phyloP scores from a whole-genome alignment of 345 rosid genomes.

The Isatis tinctoria region DNA sequence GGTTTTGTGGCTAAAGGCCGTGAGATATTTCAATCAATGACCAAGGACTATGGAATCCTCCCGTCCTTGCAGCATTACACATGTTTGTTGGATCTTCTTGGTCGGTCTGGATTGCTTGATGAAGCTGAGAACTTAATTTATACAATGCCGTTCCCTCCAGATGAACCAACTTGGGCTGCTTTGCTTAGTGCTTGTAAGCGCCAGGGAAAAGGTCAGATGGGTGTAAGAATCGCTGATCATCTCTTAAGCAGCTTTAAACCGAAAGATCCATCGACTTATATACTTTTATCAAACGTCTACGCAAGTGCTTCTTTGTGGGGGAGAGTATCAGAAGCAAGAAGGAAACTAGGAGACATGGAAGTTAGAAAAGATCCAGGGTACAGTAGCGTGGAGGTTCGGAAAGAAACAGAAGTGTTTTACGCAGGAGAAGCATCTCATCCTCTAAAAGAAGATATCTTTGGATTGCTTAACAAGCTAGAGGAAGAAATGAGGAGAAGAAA shows the following conservation, averaged over 20 bases:
- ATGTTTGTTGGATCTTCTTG: slow-evolving; percentile 72
- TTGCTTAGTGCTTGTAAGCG: slow-evolving; percentile 68
- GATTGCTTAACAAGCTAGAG: slow-evolving; percentile 49
- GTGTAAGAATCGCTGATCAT: slow-evolving; percentile 50
- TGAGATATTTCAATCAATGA: slow-evolving; percentile 57
- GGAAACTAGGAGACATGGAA: slow-evolving; percentile 48
- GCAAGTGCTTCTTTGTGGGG: slow-evolving; percentile 59
- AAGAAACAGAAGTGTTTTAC: slow-evolving; percentile 53
- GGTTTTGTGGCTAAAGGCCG: slow-evolving; percentile 65
- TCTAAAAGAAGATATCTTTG: slow-evolving; percentile 46
- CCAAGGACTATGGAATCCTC: slow-evolving; percentile 41
- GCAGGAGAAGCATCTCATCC: slow-evolving; percentile 65
- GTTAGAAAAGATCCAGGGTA: slow-evolving; percentile 64
- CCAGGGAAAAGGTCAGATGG: slow-evolving; percentile 47
- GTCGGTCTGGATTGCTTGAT: slow-evolving; percentile 67
- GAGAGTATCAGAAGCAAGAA: slow-evolving; percentile 49
- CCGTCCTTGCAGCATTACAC: slow-evolving; percentile 78
- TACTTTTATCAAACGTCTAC: slow-evolving; percentile 62
- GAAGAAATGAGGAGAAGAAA: slow-evolving; percentile 52
- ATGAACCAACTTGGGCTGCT: slow-evolving; percentile 88
- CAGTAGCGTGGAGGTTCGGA: slow-evolving; percentile 48
- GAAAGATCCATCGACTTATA: slow-evolving; percentile 58
- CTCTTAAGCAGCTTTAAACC: slow-evolving; percentile 45
- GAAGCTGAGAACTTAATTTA: slow-evolving; percentile 59
- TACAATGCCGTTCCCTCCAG: slow-evolving; percentile 67